These are phyloP conservation scores for Penicillium salamii DNA, from an alignment of 495 filamentous ascomycete genomes.

Conservation along the genomic window DNA sequence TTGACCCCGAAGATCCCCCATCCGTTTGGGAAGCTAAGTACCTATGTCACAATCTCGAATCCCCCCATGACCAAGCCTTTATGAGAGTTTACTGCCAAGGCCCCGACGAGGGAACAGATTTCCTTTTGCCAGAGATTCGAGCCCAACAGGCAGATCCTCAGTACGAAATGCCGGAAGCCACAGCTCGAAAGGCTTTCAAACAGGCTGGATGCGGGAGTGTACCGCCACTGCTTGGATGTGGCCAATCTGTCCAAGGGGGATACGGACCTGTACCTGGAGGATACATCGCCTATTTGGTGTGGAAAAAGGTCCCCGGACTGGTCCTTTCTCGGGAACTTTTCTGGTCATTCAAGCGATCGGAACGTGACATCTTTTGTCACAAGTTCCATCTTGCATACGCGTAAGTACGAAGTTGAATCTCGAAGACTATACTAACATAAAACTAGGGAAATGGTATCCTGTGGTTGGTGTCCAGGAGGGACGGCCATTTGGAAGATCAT, in stretches of 20 bases:
- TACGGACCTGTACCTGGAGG: slow-evolving; percentile 4
- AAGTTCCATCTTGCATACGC: slow-evolving; percentile 1
- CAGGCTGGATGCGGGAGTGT: slow-evolving; percentile 3
- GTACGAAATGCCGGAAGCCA: slow-evolving; percentile 1
- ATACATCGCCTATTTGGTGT: slow-evolving; percentile 3
- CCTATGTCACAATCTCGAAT: neutral
- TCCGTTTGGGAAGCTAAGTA: slow-evolving; percentile 1
- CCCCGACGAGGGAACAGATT: slow-evolving; percentile 1
- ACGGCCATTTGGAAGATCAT: slow-evolving; percentile 1
- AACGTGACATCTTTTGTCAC: slow-evolving; percentile 3
- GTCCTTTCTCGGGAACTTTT: neutral
- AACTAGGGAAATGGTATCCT: slow-evolving; percentile 1
- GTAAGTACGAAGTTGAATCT: slow-evolving; percentile 1
- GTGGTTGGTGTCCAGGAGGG: slow-evolving; percentile 4
- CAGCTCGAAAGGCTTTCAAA: neutral
- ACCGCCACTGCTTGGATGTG: slow-evolving; percentile 3
- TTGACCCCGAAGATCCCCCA: neutral
- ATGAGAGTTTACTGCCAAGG: slow-evolving; percentile 2
- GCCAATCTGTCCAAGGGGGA: slow-evolving; percentile 2
- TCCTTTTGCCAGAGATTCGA: neutral
- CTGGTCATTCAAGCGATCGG: slow-evolving; percentile 3
- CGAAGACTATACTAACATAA: slow-evolving; percentile 2
- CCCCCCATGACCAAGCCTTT: neutral
- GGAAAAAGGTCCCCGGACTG: slow-evolving; percentile 1
- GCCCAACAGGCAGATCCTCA: slow-evolving; percentile 3